Evolutionary conservation across 352 stramenopile genomes (phyloP).

Genomic region (Pythium folliculosum): DNA sequence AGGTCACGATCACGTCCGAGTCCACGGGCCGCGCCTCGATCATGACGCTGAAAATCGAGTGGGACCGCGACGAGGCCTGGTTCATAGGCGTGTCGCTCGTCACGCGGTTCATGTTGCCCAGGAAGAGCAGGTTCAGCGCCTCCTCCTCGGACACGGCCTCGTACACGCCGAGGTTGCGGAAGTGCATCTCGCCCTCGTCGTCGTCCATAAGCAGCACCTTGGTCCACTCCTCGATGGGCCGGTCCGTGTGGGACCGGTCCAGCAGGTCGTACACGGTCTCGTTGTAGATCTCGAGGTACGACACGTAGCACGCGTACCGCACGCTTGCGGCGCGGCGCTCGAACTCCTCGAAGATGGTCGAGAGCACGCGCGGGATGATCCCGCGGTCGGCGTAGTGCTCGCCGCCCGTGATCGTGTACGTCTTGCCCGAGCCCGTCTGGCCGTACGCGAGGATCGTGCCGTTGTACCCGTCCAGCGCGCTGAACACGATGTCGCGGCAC

Average conservation of each 20-base stretch:
- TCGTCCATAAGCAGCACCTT: slow-evolving; percentile 79
- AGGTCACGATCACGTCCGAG: slow-evolving; percentile 80
- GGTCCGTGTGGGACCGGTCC: slow-evolving; percentile 73
- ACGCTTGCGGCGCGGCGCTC: slow-evolving; percentile 47
- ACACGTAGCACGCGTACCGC: slow-evolving; percentile 90
- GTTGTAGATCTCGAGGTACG: slow-evolving; percentile 99
- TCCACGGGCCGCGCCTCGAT: slow-evolving; percentile 80
- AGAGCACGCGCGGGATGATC: slow-evolving; percentile 94
- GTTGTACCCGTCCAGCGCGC: slow-evolving; percentile 87
- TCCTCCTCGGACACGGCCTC: slow-evolving; percentile 90
- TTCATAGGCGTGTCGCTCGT: slow-evolving; percentile 97
- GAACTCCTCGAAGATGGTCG: slow-evolving; percentile 90
- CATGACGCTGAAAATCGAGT: slow-evolving; percentile 96
- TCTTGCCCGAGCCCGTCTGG: slow-evolving; percentile 90
- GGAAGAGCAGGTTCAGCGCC: slow-evolving; percentile 94
- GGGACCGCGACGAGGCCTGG: slow-evolving; percentile 91
- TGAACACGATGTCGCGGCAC: slow-evolving; percentile 75
- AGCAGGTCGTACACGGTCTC: slow-evolving; percentile 98
- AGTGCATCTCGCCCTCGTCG: slow-evolving; percentile 80
- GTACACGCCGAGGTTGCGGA: slow-evolving; percentile 80
- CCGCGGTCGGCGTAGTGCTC: slow-evolving; percentile 94
- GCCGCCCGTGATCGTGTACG: slow-evolving; percentile 96
- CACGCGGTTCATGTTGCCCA: slow-evolving; percentile 96
- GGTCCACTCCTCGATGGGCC: slow-evolving; percentile 79
- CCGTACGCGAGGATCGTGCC: slow-evolving; percentile 92